These are phyloP conservation scores for Apiotrichum brassicae DNA, from an alignment of 1,284 basidiomycete genomes.

Conservation along the genomic window DNA sequence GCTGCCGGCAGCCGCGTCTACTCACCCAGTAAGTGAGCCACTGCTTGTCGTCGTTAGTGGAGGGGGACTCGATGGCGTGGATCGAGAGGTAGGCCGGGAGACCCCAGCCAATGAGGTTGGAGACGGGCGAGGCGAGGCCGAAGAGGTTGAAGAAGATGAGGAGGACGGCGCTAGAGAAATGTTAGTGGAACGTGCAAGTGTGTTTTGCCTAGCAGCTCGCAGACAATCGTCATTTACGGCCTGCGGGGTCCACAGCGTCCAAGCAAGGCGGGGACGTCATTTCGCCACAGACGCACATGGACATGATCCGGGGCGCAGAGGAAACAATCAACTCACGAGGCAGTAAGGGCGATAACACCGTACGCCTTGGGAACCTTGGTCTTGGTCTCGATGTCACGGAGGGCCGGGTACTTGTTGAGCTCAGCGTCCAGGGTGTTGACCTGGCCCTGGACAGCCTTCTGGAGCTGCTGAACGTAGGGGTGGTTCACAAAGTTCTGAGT, in stretches of 20 bases:
- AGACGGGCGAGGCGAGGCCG: conserved; percentile 46
- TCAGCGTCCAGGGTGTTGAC: conserved; percentile 86
- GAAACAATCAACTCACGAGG: conserved; percentile 54
- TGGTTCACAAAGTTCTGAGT: conserved; percentile 60
- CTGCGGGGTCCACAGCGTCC: too few relatives aligned
- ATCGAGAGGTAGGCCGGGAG: conserved; percentile 49
- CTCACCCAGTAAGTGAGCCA: conserved; percentile 49
- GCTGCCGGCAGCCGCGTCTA: conserved; percentile 1
- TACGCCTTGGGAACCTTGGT: conserved; percentile 92
- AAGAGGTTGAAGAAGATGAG: conserved; percentile 50
- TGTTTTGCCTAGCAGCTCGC: too few relatives aligned
- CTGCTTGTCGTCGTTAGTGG: conserved; percentile 49
- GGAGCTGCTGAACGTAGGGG: conserved; percentile 71
- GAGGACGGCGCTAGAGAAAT: conserved; percentile 31
- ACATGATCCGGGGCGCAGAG: too few relatives aligned
- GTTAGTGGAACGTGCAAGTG: too few relatives aligned
- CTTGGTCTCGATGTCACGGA: conserved; percentile 76
- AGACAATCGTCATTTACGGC: too few relatives aligned
- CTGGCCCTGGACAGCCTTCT: conserved; percentile 68
- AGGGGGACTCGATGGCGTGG: conserved; percentile 47
- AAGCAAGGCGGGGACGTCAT: too few relatives aligned
- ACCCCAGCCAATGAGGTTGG: conserved; percentile 49
- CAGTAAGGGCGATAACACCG: conserved; percentile 67
- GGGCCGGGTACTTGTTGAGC: conserved; percentile 86
- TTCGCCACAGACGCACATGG: too few relatives aligned